Evolutionary conservation across 306 rosid genomes (phyloP).

Genomic region (Delonix regia): DNA sequence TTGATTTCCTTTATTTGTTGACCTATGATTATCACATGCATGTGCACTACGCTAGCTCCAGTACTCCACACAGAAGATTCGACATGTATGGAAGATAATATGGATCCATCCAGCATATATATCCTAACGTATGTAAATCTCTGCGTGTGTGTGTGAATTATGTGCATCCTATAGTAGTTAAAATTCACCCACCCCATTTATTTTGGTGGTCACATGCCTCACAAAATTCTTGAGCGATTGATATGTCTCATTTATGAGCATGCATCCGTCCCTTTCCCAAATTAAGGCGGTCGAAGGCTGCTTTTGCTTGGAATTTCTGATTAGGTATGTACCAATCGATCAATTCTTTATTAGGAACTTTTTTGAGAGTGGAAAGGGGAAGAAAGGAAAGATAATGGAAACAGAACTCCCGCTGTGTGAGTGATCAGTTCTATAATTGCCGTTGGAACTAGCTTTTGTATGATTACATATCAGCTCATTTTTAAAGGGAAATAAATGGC

Average conservation of each 20-base stretch:
- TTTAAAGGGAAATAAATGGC: background rate
- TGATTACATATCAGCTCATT: background rate
- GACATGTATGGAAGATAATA: background rate
- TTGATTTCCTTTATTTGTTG: too few species aligned
- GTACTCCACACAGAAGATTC: too few species aligned
- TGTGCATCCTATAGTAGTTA: background rate
- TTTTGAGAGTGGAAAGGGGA: background rate
- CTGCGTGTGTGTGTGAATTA: background rate
- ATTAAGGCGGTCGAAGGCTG: background rate
- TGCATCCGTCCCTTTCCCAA: background rate
- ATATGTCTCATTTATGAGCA: constrained; percentile 1
- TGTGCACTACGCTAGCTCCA: too few species aligned
- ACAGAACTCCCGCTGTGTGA: background rate
- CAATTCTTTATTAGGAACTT: background rate
- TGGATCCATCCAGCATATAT: background rate
- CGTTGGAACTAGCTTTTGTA: background rate
- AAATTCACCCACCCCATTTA: constrained; percentile 34
- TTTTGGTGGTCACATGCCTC: constrained; percentile 22
- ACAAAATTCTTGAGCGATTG: background rate
- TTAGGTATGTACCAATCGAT: too few species aligned
- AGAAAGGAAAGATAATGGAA: background rate
- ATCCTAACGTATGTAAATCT: too few species aligned
- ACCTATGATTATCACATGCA: too few species aligned
- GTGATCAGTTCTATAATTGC: background rate
- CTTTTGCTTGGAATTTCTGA: background rate